These are phyloP conservation scores for Xylogone sp. DNA, from an alignment of 2,329 filamentous ascomycete genomes.

Conservation along the genomic window DNA sequence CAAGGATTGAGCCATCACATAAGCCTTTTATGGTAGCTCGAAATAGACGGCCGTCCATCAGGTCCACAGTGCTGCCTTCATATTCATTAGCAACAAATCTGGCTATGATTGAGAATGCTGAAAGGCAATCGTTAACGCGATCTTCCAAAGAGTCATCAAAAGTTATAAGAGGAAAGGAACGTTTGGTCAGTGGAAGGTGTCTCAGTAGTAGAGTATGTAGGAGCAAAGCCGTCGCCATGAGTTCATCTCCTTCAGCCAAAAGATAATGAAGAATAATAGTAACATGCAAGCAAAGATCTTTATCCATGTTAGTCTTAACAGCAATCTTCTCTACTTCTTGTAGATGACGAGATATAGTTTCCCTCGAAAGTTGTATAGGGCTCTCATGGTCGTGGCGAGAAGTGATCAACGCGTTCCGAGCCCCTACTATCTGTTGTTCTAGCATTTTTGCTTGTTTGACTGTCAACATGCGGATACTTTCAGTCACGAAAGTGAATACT, in stretches of 20 bases:
- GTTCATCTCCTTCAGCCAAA: constrained; percentile 11
- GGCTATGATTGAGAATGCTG: constrained; percentile 31
- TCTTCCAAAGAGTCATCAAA: constrained; percentile 27
- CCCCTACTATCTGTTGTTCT: constrained; percentile 4
- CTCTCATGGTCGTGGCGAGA: constrained; percentile 7
- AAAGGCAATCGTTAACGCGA: constrained; percentile 34
- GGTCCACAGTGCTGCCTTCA: constrained; percentile 46
- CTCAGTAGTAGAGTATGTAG: constrained; percentile 37
- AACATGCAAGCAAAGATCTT: too few relatives aligned
- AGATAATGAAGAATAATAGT: too few relatives aligned
- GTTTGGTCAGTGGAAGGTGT: constrained; percentile 35
- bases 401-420: constrained; percentile 9
- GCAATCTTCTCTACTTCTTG: too few relatives aligned
- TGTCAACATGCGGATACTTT: constrained; percentile 22
- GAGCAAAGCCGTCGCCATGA: constrained; percentile 35
- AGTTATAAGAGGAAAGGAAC: constrained; percentile 30
- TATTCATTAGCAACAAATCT: constrained; percentile 19
- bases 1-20: constrained; percentile 14
- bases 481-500: constrained; percentile 46
- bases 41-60: constrained; percentile 50
- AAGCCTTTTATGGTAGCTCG: constrained; percentile 24
- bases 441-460: background rate
- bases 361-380: too few relatives aligned
- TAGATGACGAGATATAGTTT: too few relatives aligned
- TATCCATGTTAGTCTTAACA: too few relatives aligned